These are phyloP conservation scores for Leishmania major DNA, from an alignment of 208 protist genomes.

Conservation along the genomic window DNA sequence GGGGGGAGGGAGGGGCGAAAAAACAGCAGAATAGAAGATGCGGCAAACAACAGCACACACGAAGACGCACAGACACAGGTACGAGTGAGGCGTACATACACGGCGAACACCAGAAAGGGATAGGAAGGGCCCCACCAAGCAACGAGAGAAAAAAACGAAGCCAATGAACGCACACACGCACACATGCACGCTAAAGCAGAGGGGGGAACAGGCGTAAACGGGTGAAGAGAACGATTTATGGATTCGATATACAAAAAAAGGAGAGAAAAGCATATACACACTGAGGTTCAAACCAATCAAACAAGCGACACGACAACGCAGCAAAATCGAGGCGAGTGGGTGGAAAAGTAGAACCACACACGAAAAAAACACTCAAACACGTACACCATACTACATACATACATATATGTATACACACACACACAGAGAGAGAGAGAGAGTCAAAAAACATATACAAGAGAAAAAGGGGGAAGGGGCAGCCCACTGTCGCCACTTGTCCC, in stretches of 20 bases:
- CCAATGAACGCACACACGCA: neutral
- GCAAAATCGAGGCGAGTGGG: neutral
- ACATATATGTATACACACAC: neutral
- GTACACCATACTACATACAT: neutral
- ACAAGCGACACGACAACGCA: neutral
- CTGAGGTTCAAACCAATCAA: neutral
- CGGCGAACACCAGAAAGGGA: conserved; percentile 1
- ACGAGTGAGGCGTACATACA: neutral
- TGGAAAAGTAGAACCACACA: neutral
- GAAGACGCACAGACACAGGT: neutral
- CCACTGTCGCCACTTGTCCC: neutral
- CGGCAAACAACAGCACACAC: neutral
- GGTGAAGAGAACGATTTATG: neutral
- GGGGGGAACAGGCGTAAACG: neutral
- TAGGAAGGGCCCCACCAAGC: neutral
- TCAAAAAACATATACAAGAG: neutral
- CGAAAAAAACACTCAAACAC: too few species aligned
- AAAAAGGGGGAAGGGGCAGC: neutral
- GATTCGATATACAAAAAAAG: neutral
- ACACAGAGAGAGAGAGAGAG: too few species aligned
- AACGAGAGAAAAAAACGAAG: neutral
- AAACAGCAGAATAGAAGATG: neutral
- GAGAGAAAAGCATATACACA: neutral
- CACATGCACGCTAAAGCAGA: neutral
- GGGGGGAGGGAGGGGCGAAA: neutral